These are phyloP conservation scores for Cladosporium halotolerans DNA, from an alignment of 2,329 filamentous ascomycete species.

Conservation along the genomic window DNA sequence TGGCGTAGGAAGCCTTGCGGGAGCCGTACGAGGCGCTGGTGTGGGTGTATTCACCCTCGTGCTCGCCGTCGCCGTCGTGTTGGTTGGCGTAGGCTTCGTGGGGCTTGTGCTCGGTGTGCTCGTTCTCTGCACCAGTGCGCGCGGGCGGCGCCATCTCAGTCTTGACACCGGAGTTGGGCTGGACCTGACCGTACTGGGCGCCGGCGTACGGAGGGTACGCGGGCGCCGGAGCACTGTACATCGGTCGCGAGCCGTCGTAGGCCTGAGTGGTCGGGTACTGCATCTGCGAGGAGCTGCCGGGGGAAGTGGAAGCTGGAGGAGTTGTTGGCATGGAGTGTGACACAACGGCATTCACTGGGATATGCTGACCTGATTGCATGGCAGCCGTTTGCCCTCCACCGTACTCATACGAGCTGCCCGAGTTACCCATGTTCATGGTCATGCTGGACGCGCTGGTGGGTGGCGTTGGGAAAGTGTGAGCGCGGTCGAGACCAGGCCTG, in stretches of 20 bases:
- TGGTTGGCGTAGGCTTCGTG: conserved; percentile 53
- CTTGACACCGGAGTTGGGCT: conserved; percentile 63
- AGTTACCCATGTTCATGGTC: conserved; percentile 62
- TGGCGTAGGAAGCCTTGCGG: conserved; percentile 69
- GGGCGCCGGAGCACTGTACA: conserved; percentile 65
- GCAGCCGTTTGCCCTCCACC: conserved; percentile 40
- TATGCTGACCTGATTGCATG: conserved; percentile 58
- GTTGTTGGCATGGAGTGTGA: conserved; percentile 80
- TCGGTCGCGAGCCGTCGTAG: conserved; percentile 70
- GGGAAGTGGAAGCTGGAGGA: conserved; percentile 73
- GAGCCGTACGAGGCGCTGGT: conserved; percentile 65
- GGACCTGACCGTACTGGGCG: conserved; percentile 59
- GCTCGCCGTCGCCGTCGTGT: conserved; percentile 32
- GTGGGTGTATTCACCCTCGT: conserved; percentile 75
- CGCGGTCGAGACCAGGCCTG: conserved; percentile 72
- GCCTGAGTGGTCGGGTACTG: conserved; percentile 65
- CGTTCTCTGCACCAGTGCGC: conserved; percentile 52
- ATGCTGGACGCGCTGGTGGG: conserved; percentile 88
- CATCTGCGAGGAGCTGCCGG: conserved; percentile 68
- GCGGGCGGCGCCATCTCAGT: conserved; percentile 79
- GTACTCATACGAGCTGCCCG: conserved; percentile 76
- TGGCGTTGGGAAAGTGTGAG: conserved; percentile 89
- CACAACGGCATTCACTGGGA: conserved; percentile 53
- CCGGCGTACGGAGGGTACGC: conserved; percentile 51
- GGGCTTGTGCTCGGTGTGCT: conserved; percentile 60